phyloP scores from a whole-genome alignment of 2,329 filamentous ascomycete species.

The Daldinia sp. region DNA sequence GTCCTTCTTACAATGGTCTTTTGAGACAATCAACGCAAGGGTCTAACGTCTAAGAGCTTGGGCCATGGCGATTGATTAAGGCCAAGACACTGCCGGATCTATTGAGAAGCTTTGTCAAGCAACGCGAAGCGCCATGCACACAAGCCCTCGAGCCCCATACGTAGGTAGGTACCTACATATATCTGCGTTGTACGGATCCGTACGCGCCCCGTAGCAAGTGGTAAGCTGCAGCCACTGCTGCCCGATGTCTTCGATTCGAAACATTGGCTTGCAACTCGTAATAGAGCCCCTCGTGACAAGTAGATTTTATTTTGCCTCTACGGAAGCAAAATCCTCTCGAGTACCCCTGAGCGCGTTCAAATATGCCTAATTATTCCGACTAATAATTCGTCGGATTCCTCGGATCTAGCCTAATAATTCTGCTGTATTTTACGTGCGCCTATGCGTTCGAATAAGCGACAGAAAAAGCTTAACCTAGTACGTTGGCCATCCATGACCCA shows the following conservation, averaged over 20 bases:
- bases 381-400: not conserved
- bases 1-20: too few species aligned
- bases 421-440: not conserved
- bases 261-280: not conserved
- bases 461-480: not conserved
- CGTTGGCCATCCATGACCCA: constrained; percentile 9
- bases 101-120: not conserved
- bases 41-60: not conserved
- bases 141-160: not conserved
- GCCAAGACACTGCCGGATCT: not conserved
- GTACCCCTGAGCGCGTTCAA: not conserved
- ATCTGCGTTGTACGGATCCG: not conserved
- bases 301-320: too few species aligned
- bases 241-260: not conserved
- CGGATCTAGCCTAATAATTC: not conserved
- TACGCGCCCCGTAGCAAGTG: not conserved
- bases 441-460: not conserved
- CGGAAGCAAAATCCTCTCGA: too few species aligned
- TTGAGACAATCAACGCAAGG: not conserved
- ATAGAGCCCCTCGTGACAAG: not conserved
- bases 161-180: not conserved
- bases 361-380: not conserved
- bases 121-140: not conserved
- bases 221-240: not conserved
- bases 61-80: not conserved